Percentiles rank a stretch among this genome's conserved stretches.
Conservation (phyloP, 768 basidiomycete species). For the Leccinellum albellum region DNA sequence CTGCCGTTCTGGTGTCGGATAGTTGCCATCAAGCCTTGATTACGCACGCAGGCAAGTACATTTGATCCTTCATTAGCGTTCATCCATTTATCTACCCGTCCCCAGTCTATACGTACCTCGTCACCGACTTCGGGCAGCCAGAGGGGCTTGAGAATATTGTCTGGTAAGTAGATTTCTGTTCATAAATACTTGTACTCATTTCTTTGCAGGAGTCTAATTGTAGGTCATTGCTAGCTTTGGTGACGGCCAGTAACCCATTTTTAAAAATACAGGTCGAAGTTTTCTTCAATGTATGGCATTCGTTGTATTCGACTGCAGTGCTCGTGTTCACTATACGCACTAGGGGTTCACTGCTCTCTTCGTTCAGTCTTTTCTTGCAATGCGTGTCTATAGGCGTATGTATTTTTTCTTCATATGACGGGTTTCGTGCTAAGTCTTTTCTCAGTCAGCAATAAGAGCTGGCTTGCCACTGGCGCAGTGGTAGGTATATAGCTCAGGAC, state of each 20-base stretch:
- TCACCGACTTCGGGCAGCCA: slow-evolving; percentile 37
- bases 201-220: slow-evolving; percentile 24
- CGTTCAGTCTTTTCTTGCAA: slow-evolving; percentile 55
- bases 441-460: slow-evolving; percentile 50
- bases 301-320: background rate
- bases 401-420: background rate
- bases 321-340: background rate
- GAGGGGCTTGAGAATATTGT: slow-evolving; percentile 35
- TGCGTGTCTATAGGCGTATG: slow-evolving; percentile 51
- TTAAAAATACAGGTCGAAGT: slow-evolving; percentile 42
- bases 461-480: slow-evolving; percentile 37
- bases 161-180: slow-evolving; percentile 35
- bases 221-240: slow-evolving; percentile 1
- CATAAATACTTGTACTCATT: background rate
- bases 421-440: slow-evolving; percentile 8
- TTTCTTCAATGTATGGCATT: slow-evolving; percentile 44
- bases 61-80: too few species aligned
- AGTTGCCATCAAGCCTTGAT: slow-evolving; percentile 56
- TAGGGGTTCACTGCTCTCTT: slow-evolving; percentile 49
- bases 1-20: slow-evolving; percentile 49
- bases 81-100: background rate
- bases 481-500: slow-evolving; percentile 13
- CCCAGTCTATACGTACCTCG: slow-evolving; percentile 47
- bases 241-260: background rate
- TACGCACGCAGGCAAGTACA: slow-evolving; percentile 44